Evolutionary conservation across 495 filamentous ascomycete species (phyloP).

Genomic region (Podospora anserina): DNA sequence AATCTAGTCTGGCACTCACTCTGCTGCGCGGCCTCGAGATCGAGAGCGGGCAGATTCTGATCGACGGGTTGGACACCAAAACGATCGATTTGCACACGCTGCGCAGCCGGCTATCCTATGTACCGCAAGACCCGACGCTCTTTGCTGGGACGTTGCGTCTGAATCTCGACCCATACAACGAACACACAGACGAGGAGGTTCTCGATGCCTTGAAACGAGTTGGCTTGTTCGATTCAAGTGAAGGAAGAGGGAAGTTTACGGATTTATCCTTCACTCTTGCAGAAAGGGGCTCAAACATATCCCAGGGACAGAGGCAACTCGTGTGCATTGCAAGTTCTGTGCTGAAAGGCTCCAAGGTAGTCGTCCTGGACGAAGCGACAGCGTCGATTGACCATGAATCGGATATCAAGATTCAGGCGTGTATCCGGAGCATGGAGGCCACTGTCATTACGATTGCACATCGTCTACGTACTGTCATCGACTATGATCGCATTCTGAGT

Average conservation of each 20-base stretch:
- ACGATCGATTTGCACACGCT: constrained; percentile 34
- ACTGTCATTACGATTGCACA: constrained; percentile 22
- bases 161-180: constrained; percentile 47
- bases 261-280: constrained; percentile 15
- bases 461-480: constrained; percentile 18
- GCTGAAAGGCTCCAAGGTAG: constrained; percentile 12
- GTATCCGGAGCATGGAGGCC: constrained; percentile 14
- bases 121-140: constrained; percentile 45
- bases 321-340: constrained; percentile 21
- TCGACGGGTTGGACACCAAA: constrained; percentile 43
- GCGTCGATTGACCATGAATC: constrained; percentile 17
- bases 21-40: constrained; percentile 41
- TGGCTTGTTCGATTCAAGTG: constrained; percentile 4
- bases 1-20: constrained; percentile 35
- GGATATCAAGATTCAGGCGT: constrained; percentile 18
- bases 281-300: constrained; percentile 18
- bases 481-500: constrained; percentile 16
- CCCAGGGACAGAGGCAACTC: constrained; percentile 22
- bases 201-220: constrained; percentile 12
- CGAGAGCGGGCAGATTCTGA: constrained; percentile 35
- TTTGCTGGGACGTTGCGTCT: constrained; percentile 44
- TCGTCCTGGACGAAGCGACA: constrained; percentile 23
- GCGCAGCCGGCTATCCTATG: constrained; percentile 37
- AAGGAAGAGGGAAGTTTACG: constrained; percentile 12
- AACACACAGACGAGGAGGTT: constrained; percentile 46